Evolutionary conservation across 1,284 basidiomycete species (phyloP).

Genomic region (Boletus coffeatus): DNA sequence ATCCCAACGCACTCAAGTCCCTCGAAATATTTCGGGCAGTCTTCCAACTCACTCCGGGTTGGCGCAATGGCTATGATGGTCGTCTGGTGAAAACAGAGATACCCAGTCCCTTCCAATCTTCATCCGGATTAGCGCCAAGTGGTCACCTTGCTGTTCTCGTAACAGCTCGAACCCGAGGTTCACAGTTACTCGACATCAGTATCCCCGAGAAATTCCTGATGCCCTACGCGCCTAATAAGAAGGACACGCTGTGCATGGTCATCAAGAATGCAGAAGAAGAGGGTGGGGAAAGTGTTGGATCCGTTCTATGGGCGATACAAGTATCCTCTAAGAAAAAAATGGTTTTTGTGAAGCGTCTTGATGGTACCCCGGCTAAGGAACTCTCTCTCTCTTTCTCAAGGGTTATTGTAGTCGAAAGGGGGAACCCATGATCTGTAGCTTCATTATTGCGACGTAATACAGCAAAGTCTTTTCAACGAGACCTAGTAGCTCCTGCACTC

Average conservation of each 20-base stretch:
- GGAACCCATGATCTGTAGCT: no score
- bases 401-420: neutral
- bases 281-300: neutral
- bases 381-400: neutral
- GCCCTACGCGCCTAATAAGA: neutral
- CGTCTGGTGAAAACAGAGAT: neutral
- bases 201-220: neutral
- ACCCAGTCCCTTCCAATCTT: neutral
- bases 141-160: neutral
- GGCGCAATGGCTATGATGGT: neutral
- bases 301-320: neutral
- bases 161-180: neutral
- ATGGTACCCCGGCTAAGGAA: neutral
- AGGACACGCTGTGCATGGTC: slow-evolving; percentile 1
- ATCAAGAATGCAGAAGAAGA: neutral
- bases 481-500: no score
- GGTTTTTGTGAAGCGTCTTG: neutral
- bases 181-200: neutral
- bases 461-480: no score
- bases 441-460: no score
- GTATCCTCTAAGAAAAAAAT: neutral
- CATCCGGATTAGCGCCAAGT: neutral
- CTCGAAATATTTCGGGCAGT: neutral
- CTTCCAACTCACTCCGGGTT: neutral
- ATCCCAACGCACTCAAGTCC: neutral